Percentiles rank a stretch among this genome's conserved stretches.
phyloP scores from a whole-genome alignment of 345 rosid species.

The Rhodamnia rubescens region DNA sequence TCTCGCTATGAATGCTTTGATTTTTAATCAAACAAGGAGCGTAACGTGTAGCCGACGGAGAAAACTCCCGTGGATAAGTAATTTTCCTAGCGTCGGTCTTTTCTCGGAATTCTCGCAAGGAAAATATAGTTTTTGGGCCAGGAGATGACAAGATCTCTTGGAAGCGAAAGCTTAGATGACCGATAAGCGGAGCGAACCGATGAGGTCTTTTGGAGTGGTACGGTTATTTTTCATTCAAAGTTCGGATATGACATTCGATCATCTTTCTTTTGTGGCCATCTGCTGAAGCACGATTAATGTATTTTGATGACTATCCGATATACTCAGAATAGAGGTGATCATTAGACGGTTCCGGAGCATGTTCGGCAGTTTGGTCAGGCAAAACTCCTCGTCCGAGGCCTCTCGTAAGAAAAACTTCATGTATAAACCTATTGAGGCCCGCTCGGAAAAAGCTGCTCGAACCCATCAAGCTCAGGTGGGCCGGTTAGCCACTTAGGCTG shows the following conservation, averaged over 20 bases:
- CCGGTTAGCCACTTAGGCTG: background rate
- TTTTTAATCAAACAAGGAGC: background rate
- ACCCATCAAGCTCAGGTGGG: background rate
- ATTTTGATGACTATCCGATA: background rate
- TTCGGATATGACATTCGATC: background rate
- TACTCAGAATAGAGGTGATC: background rate
- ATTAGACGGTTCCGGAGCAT: background rate
- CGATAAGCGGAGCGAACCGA: background rate
- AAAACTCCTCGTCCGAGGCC: background rate
- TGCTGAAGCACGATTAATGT: background rate
- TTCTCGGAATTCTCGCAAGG: background rate
- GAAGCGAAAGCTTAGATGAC: background rate
- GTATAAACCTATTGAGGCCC: background rate
- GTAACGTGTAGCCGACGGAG: accelerated
- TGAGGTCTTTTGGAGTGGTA: background rate
- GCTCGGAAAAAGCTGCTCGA: background rate
- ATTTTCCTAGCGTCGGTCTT: accelerated
- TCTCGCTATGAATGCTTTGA: background rate
- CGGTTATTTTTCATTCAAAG: background rate
- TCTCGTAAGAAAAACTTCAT: background rate
- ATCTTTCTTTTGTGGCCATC: background rate
- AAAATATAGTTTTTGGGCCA: background rate
- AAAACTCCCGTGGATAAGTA: background rate
- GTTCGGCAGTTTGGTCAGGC: background rate
- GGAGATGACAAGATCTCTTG: background rate